Percentiles rank a stretch among this genome's conserved stretches.
Evolutionary conservation across 495 filamentous ascomycete species (phyloP).

Genomic region (Schizothecium vesticola): DNA sequence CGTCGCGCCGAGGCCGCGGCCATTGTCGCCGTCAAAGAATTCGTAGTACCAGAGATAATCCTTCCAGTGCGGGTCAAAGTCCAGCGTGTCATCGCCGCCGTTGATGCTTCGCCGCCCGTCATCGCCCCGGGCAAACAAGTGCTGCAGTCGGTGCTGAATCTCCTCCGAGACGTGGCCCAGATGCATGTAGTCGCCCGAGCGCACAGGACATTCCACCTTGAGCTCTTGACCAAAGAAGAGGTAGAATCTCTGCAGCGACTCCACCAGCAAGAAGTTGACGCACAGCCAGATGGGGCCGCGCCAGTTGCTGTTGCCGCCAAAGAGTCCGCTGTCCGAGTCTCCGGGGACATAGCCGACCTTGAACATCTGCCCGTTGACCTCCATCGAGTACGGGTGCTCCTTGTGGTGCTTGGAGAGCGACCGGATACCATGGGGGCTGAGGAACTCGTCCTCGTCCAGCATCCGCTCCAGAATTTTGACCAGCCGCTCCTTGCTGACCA

Average conservation of each 20-base stretch:
- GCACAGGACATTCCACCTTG: conserved; percentile 88
- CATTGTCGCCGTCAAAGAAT: conserved; percentile 91
- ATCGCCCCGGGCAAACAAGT: conserved; percentile 77
- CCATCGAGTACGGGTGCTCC: conserved; percentile 87
- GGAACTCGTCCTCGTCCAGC: conserved; percentile 91
- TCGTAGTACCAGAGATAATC: conserved; percentile 95
- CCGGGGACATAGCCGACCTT: conserved; percentile 86
- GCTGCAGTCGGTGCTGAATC: conserved; percentile 89
- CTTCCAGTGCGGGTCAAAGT: conserved; percentile 88
- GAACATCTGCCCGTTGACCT: conserved; percentile 88
- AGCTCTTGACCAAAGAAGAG: conserved; percentile 89
- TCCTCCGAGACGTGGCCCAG: conserved; percentile 94
- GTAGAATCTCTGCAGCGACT: conserved; percentile 86
- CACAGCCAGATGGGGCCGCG: conserved; percentile 90
- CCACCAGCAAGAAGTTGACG: conserved; percentile 91
- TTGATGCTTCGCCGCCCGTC: conserved; percentile 85
- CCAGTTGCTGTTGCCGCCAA: conserved; percentile 98
- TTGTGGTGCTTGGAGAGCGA: conserved; percentile 93
- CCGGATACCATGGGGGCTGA: conserved; percentile 83
- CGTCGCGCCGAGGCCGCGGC: conserved; percentile 82
- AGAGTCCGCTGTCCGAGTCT: conserved; percentile 88
- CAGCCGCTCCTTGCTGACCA: conserved; percentile 85
- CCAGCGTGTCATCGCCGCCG: conserved; percentile 70
- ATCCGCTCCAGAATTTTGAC: conserved; percentile 82
- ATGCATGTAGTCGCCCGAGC: conserved; percentile 93